Conservation (phyloP, 2,329 filamentous ascomycete species). For the Aspergillus sp. region DNA sequence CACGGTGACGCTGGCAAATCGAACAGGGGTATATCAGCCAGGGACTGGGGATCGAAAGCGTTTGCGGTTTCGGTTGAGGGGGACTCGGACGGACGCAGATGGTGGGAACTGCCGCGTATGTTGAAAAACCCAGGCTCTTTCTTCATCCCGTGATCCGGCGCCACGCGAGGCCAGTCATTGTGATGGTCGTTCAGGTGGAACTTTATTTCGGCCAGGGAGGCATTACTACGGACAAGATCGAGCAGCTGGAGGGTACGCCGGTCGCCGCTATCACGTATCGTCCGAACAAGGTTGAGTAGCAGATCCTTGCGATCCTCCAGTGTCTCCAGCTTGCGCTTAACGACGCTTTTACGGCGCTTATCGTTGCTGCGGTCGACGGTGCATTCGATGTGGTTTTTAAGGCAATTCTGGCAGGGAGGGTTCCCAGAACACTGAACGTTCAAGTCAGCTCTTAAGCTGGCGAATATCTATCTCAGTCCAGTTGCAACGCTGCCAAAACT, state of each 20-base stretch:
- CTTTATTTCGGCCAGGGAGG: conserved; percentile 19
- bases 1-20: conserved; percentile 22
- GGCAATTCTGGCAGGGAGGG: conserved; percentile 17
- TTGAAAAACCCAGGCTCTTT: too few species aligned
- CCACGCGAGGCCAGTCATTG: conserved; percentile 9
- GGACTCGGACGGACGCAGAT: conserved; percentile 2
- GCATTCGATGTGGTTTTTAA: conserved; percentile 15
- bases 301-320: conserved; percentile 20
- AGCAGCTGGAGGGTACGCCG: conserved; percentile 13
- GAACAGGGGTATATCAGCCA: conserved; percentile 13
- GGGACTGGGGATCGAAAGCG: conserved; percentile 10
- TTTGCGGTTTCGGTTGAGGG: conserved; percentile 6
- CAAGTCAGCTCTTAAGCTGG: neutral
- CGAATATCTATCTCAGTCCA: too few species aligned
- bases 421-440: conserved; percentile 13
- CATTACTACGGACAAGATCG: conserved; percentile 20
- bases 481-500: neutral
- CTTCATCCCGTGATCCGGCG: conserved; percentile 9
- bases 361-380: conserved; percentile 15
- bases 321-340: conserved; percentile 4
- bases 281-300: conserved; percentile 15
- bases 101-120: too few species aligned
- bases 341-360: conserved; percentile 16
- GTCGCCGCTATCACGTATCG: conserved; percentile 16
- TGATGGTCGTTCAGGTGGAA: conserved; percentile 14